Evolutionary conservation across 106 monocot genomes (phyloP).

Genomic region (Dioscorea zingiberensis): DNA sequence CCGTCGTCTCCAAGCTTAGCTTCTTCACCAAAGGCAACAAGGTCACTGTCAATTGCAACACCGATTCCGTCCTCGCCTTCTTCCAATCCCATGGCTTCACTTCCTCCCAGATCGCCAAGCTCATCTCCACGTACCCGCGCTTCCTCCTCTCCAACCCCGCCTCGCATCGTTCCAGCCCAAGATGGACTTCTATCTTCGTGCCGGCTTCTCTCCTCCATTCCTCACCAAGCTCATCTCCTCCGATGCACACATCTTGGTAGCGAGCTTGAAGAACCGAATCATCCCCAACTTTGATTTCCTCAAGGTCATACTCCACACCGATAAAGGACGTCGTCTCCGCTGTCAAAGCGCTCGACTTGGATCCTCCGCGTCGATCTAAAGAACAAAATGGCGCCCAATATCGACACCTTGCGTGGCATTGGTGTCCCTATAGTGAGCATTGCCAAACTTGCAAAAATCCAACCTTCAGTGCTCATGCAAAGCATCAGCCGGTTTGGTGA

Average conservation of each 20-base stretch:
- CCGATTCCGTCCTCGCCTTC: constrained; percentile 24
- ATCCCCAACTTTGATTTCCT: constrained; percentile 12
- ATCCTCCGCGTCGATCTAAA: constrained; percentile 6
- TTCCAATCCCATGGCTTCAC: constrained; percentile 30
- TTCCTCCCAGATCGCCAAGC: constrained; percentile 15
- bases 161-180: constrained; percentile 37
- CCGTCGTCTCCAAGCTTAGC: constrained; percentile 16
- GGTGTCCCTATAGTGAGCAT: constrained; percentile 12
- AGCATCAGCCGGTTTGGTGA: not conserved
- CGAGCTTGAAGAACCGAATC: too few relatives aligned
- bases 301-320: not conserved
- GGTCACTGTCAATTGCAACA: constrained; percentile 20
- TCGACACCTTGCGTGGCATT: constrained; percentile 4
- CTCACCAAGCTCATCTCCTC: constrained; percentile 13
- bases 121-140: constrained; percentile 5
- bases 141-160: constrained; percentile 21
- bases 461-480: constrained; percentile 1
- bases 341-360: not conserved
- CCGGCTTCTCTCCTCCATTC: constrained; percentile 16
- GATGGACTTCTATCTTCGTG: constrained; percentile 21
- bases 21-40: too few relatives aligned
- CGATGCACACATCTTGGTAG: constrained; percentile 24
- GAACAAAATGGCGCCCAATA: constrained; percentile 2
- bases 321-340: constrained; percentile 8
- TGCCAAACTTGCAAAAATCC: constrained; percentile 1